These are phyloP conservation scores for Wickerhamomyces ciferrii DNA, from an alignment of 805 yeast species.

Conservation along the genomic window DNA sequence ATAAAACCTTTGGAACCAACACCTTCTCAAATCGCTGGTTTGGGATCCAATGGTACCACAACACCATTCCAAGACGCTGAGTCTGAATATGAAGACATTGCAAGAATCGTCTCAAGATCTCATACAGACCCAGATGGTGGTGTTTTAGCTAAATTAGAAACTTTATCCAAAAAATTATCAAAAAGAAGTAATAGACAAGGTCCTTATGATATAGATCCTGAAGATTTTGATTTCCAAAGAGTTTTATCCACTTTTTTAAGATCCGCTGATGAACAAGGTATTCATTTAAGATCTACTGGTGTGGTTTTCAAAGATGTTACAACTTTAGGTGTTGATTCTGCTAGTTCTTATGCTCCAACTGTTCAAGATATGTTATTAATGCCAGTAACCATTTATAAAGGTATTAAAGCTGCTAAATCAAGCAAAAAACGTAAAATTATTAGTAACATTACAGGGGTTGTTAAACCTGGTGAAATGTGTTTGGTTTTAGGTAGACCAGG, in stretches of 20 bases:
- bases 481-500: constrained; percentile 71
- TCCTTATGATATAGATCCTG: constrained; percentile 3
- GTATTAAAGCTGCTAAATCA: constrained; percentile 19
- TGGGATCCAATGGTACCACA: background rate
- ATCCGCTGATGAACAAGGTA: constrained; percentile 38
- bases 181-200: background rate
- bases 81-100: constrained; percentile 5
- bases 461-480: constrained; percentile 61
- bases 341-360: constrained; percentile 33
- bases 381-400: constrained; percentile 24
- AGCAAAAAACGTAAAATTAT: constrained; percentile 27
- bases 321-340: constrained; percentile 34
- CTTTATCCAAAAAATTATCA: background rate
- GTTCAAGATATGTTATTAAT: constrained; percentile 31
- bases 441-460: constrained; percentile 19
- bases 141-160: constrained; percentile 1
- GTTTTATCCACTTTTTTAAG: constrained; percentile 33
- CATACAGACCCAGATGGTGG: constrained; percentile 7
- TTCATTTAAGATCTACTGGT: constrained; percentile 36
- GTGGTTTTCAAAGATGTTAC: constrained; percentile 32
- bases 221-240: constrained; percentile 34
- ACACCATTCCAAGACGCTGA: background rate
- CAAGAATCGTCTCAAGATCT: constrained; percentile 11
- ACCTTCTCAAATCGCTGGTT: background rate
- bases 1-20: background rate